These are phyloP conservation scores for Erysimum cheiranthoides DNA, from an alignment of 345 rosid species.

Conservation along the genomic window DNA sequence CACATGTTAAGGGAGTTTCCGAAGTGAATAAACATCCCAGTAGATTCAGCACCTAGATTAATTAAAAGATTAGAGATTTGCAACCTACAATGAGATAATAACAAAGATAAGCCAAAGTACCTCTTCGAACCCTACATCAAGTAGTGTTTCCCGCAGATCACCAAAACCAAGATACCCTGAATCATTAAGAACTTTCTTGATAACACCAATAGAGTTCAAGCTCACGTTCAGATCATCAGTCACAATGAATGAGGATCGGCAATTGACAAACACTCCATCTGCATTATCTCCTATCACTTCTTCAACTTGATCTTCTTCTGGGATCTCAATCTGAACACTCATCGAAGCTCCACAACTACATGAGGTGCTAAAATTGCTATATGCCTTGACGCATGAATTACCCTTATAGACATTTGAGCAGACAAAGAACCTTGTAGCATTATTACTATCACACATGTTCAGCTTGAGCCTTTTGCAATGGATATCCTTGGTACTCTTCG, in stretches of 20 bases:
- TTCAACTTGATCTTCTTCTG: neutral
- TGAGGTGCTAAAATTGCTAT: slow-evolving; percentile 18
- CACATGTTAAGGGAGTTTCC: neutral
- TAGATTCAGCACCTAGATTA: slow-evolving; percentile 17
- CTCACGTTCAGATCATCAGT: slow-evolving; percentile 28
- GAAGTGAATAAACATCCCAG: slow-evolving; percentile 5
- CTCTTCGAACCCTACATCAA: slow-evolving; percentile 22
- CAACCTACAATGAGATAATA: neutral
- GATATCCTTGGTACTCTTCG: slow-evolving; percentile 10
- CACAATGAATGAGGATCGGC: slow-evolving; percentile 19
- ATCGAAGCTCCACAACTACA: slow-evolving; percentile 25
- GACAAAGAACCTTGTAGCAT: slow-evolving; percentile 2
- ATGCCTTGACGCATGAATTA: neutral
- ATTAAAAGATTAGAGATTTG: too few relatives aligned
- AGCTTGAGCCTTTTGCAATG: slow-evolving; percentile 22
- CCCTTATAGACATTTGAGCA: neutral
- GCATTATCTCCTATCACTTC: neutral
- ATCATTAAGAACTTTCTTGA: slow-evolving; percentile 4
- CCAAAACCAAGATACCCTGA: neutral
- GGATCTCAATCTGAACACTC: neutral
- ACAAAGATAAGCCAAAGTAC: neutral
- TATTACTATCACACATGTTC: neutral
- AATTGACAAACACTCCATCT: slow-evolving; percentile 31
- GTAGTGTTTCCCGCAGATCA: neutral
- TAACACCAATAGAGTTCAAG: neutral